Evolutionary conservation across 345 rosid genomes (phyloP).

Genomic region (Psidium guajava): DNA sequence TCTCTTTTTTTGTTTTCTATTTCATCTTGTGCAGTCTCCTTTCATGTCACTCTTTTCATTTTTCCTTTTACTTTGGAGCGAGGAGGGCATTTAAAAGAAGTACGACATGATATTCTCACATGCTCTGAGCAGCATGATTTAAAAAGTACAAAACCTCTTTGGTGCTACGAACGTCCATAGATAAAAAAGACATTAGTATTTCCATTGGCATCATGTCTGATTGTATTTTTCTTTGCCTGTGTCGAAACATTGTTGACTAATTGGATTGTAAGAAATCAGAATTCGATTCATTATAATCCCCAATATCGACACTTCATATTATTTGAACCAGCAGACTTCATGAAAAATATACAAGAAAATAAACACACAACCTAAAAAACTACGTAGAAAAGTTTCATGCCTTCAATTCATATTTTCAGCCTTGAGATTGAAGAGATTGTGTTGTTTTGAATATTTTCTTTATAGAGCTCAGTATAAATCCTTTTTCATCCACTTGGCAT

Average conservation of each 20-base stretch:
- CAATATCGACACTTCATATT: slow-evolving; percentile 78
- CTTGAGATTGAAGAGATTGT: slow-evolving; percentile 75
- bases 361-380: not conserved
- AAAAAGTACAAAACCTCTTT: slow-evolving; percentile 60
- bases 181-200: slow-evolving; percentile 63
- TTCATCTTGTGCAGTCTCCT: not conserved
- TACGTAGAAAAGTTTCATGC: slow-evolving; percentile 12
- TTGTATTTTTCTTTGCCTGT: slow-evolving; percentile 46
- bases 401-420: slow-evolving; percentile 97
- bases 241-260: slow-evolving; percentile 30
- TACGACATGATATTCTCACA: slow-evolving; percentile 18
- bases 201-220: slow-evolving; percentile 71
- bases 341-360: not conserved
- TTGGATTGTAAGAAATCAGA: slow-evolving; percentile 64
- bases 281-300: slow-evolving; percentile 93
- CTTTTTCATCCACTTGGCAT: too few species aligned
- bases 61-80: not conserved
- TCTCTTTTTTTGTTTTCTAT: not conserved
- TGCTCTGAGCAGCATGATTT: slow-evolving; percentile 78
- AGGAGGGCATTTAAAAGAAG: not conserved
- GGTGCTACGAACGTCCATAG: slow-evolving; percentile 61
- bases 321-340: not conserved
- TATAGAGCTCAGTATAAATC: slow-evolving; percentile 51
- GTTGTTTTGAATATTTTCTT: slow-evolving; percentile 87
- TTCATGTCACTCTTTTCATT: not conserved